phyloP scores from a whole-genome alignment of 2,329 filamentous ascomycete species.

The Gliomastix tumulicola region DNA sequence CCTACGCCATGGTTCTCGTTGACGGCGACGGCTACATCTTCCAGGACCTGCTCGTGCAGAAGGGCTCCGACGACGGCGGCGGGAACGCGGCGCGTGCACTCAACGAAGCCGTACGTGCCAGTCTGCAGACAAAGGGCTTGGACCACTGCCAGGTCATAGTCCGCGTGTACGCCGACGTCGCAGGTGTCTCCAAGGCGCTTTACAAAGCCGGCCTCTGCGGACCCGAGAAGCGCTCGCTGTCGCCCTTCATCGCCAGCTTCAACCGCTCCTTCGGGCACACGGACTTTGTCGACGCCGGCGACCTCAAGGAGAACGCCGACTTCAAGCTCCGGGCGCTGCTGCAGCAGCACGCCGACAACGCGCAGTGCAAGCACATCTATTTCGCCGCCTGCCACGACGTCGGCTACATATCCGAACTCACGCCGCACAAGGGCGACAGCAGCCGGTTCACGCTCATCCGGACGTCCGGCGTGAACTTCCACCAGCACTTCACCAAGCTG shows the following conservation, averaged over 20 bases:
- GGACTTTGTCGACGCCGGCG: constrained; percentile 55
- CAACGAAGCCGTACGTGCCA: constrained; percentile 39
- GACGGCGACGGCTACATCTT: constrained; percentile 55
- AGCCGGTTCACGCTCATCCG: constrained; percentile 49
- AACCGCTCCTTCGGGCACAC: constrained; percentile 49
- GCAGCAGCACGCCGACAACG: constrained; percentile 46
- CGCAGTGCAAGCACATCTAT: constrained; percentile 58
- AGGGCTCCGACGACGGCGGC: constrained; percentile 42
- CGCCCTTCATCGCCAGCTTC: constrained; percentile 49
- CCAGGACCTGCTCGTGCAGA: constrained; percentile 37
- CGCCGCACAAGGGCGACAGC: constrained; percentile 38
- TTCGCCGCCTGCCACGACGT: constrained; percentile 55
- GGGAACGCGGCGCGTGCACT: constrained; percentile 45
- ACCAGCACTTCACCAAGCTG: constrained; percentile 58
- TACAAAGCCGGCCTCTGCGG: constrained; percentile 37
- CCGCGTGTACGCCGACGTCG: constrained; percentile 49
- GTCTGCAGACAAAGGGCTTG: constrained; percentile 36
- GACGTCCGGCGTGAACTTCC: constrained; percentile 35
- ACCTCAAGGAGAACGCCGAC: constrained; percentile 52
- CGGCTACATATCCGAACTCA: constrained; percentile 44
- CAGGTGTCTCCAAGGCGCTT: constrained; percentile 41
- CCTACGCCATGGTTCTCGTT: constrained; percentile 54
- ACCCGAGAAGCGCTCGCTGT: constrained; percentile 46
- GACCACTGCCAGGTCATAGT: constrained; percentile 46
- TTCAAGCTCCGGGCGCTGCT: constrained; percentile 48